Base-by-base conservation (phyloP, 805 yeast species). In the Hemisphaericaspora nanyangensis region DNA sequence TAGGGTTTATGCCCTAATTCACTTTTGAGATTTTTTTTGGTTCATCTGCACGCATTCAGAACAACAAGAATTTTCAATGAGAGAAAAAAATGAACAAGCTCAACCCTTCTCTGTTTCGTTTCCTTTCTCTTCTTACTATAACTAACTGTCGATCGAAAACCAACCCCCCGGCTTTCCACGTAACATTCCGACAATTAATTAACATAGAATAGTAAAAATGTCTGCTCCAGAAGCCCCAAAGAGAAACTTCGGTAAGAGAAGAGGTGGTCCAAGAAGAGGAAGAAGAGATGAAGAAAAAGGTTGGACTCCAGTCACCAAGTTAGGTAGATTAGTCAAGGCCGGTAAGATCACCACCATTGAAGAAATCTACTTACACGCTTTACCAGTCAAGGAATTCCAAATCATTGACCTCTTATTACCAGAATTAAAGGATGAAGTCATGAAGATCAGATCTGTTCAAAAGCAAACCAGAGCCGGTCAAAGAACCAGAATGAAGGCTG, bases 391-490 rank as follows among this genome's bases (percentile, higher is more conserved):
- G 90, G 99, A 93, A 80, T 90, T 76, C 86, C 98, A 93, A 81
- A 86, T 93, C 80, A 85, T 93, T 65, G 99, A 93, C 80, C 82
- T 81, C 68, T 80, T 93, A 73, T 80, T 93, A 65, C 99, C 99
- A 71, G 83, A 77, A 67, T 84, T 93, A 70, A 82, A 85, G 77
- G 99, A 93, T 73, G 96, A 91, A 79, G 97, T 93, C 68, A 93
- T 93, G 99, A 91, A 91, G 88, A 93, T 93, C 80, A 84, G 91
- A 80, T 95, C 99, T 59, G 99, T 93, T 62, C 99, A 93, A 80
- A 93, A 93, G 85, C 99, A 93, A 80, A 93, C 99, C 82, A 83
- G 96, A 79, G 99, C 99, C 66, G 99, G 99, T 89, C 99, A 93
- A 83, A 91, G 99, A 84, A 93, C 98, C 78, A 89, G 99, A 83